phyloP scores from a whole-genome alignment of 176 grass and related monocot species.

The Musa itinerans region DNA sequence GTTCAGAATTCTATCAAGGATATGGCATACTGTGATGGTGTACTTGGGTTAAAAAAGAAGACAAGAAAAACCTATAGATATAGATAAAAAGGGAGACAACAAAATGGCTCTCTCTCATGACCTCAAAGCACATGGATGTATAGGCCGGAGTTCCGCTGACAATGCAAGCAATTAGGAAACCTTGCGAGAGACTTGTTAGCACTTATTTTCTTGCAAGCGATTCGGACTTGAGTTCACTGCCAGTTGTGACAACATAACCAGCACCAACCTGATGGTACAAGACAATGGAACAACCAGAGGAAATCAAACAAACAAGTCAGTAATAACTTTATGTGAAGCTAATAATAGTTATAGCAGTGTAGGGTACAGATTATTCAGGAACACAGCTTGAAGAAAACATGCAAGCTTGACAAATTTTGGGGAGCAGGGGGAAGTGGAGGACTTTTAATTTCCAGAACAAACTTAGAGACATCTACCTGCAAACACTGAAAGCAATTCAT shows the following conservation, averaged over 20 bases:
- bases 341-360: not conserved
- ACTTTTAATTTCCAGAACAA: too few relatives aligned
- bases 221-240: slow-evolving; percentile 80
- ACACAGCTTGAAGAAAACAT: not conserved
- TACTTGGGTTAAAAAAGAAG: not conserved
- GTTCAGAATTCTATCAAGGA: not conserved
- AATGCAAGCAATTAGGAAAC: not conserved
- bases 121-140: not conserved
- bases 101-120: not conserved
- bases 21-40: not conserved
- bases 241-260: slow-evolving; percentile 72
- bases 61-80: not conserved
- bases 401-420: not conserved
- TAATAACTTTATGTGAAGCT: not conserved
- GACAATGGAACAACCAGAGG: not conserved
- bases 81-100: not conserved
- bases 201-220: slow-evolving; percentile 64
- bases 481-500: not conserved
- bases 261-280: slow-evolving; percentile 51
- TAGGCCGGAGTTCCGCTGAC: not conserved
- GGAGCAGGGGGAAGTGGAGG: not conserved
- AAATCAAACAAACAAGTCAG: not conserved
- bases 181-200: not conserved
- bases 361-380: not conserved
- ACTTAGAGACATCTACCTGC: not conserved